phyloP scores from a whole-genome alignment of 2,329 filamentous ascomycete species.

The Ascochyta rabiei region DNA sequence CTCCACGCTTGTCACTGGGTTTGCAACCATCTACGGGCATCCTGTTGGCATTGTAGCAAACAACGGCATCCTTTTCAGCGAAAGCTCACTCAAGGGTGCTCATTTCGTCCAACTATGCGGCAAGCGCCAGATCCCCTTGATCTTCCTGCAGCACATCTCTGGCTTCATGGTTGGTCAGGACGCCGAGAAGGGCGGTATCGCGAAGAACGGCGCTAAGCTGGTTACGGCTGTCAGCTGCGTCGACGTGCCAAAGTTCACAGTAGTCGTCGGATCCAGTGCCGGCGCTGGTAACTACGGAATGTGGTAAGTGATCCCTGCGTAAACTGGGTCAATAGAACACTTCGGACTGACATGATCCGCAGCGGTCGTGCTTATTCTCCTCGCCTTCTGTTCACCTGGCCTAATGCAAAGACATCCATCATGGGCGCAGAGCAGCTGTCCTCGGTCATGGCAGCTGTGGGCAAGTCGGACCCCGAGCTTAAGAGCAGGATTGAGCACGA shows the following conservation, averaged over 20 bases:
- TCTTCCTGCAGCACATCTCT: conserved; percentile 95
- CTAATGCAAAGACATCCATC: conserved; percentile 92
- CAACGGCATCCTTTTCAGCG: conserved; percentile 92
- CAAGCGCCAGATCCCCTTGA: conserved; percentile 84
- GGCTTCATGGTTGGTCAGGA: conserved; percentile 98
- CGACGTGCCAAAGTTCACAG: conserved; percentile 94
- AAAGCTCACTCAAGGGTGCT: conserved; percentile 88
- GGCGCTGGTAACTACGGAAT: conserved; percentile 98
- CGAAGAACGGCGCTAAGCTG: conserved; percentile 96
- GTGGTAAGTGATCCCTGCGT: conserved; percentile 62
- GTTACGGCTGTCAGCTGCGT: conserved; percentile 95
- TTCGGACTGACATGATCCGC: background rate
- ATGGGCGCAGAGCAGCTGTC: conserved; percentile 95
- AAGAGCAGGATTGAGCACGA: conserved; percentile 86
- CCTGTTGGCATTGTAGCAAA: conserved; percentile 93
- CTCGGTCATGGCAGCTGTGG: conserved; percentile 93
- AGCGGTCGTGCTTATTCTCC: conserved; percentile 91
- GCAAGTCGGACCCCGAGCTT: conserved; percentile 80
- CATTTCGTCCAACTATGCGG: conserved; percentile 96
- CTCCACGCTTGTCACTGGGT: conserved; percentile 84
- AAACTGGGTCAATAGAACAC: background rate
- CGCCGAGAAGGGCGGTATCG: conserved; percentile 92
- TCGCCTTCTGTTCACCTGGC: conserved; percentile 94
- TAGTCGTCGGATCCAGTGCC: conserved; percentile 91
- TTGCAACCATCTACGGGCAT: conserved; percentile 87